phyloP scores from a whole-genome alignment of 129 eudicot genomes.

The Helichrysum umbraculigerum region DNA sequence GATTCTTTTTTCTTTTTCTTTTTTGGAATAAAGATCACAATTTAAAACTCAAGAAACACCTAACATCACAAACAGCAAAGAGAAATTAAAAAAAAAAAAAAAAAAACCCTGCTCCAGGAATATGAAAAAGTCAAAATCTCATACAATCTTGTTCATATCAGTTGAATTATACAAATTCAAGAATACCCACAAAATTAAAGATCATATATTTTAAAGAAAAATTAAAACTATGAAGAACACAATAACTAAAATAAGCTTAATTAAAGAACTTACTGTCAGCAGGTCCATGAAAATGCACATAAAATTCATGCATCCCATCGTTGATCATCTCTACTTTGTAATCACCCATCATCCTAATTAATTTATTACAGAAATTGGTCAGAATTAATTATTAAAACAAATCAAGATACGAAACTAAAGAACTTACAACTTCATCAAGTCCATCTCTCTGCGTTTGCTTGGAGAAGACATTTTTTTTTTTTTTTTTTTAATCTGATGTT shows the following conservation, averaged over 20 bases:
- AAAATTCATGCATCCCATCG: conserved; percentile 89
- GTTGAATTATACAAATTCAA: not conserved
- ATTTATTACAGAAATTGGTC: not conserved
- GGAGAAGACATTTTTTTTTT: conserved; percentile 30
- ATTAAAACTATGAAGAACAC: not conserved
- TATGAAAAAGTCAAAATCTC: not conserved
- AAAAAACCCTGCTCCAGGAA: not conserved
- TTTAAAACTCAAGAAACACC: no score
- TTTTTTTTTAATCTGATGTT: not conserved
- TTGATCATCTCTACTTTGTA: conserved; percentile 92
- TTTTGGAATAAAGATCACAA: not conserved
- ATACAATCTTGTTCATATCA: not conserved
- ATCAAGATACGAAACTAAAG: not conserved
- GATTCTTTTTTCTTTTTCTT: no score
- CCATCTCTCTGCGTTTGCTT: conserved; percentile 45
- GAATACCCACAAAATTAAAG: not conserved
- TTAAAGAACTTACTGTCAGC: conserved; percentile 51
- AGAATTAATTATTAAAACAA: not conserved
- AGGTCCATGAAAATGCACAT: conserved; percentile 86
- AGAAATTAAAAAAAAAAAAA: not conserved
- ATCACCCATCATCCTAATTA: conserved; percentile 95
- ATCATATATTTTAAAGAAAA: not conserved
- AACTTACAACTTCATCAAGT: conserved; percentile 37
- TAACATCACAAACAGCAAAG: not conserved
- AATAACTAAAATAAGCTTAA: no score